phyloP scores from a whole-genome alignment of 345 rosid genomes.

The Excoecaria cochinchinensis region DNA sequence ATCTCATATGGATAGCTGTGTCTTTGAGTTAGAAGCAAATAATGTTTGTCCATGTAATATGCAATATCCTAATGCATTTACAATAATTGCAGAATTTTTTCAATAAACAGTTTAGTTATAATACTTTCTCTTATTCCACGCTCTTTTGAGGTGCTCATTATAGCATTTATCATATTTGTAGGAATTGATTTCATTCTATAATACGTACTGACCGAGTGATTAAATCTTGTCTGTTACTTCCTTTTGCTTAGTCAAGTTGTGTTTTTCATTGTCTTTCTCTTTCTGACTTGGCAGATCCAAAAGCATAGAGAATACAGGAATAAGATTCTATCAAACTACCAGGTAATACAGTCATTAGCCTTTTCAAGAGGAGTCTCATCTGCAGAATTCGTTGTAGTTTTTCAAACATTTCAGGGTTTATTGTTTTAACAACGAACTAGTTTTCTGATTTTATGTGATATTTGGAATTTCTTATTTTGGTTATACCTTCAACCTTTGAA shows the following conservation, averaged over 20 bases:
- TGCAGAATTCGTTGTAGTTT: too few species aligned
- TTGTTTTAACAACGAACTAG: too few species aligned
- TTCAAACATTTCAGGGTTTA: too few species aligned
- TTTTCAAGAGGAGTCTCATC: neutral
- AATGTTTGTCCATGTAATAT: neutral
- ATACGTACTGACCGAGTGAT: too few species aligned
- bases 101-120: neutral
- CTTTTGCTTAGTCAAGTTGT: neutral
- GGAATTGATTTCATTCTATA: too few species aligned
- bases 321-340: slow-evolving; percentile 26
- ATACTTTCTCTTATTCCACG: neutral
- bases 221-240: neutral
- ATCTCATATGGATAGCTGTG: neutral
- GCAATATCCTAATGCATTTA: neutral
- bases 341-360: slow-evolving; percentile 17
- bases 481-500: neutral
- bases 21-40: neutral
- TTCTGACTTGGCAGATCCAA: slow-evolving; percentile 19
- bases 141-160: neutral
- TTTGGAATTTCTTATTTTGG: too few species aligned
- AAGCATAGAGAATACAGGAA: slow-evolving; percentile 33
- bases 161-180: neutral
- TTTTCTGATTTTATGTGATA: neutral
- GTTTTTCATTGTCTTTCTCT: neutral
- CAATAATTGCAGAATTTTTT: too few species aligned